These are phyloP conservation scores for Yamadazyma epiphylla DNA, from an alignment of 1,139 yeast species.

Conservation along the genomic window DNA sequence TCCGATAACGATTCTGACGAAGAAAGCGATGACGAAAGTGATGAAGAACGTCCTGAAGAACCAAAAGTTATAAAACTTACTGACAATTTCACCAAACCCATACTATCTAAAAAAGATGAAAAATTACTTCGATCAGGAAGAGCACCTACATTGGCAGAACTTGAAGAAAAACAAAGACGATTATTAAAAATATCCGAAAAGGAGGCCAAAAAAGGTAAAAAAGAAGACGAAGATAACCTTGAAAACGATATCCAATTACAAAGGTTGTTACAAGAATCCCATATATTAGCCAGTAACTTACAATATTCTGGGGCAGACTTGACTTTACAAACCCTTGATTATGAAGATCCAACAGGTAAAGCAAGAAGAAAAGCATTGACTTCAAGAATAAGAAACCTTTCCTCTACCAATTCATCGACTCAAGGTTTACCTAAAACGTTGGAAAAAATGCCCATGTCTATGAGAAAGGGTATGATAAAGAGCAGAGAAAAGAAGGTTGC, in stretches of 20 bases:
- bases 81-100: slow-evolving; percentile 18
- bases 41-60: slow-evolving; percentile 23
- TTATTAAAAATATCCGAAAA: slow-evolving; percentile 21
- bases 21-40: slow-evolving; percentile 10
- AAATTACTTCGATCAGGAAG: slow-evolving; percentile 36
- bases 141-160: slow-evolving; percentile 38
- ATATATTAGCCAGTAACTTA: slow-evolving; percentile 60
- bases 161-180: slow-evolving; percentile 17
- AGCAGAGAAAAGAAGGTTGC: slow-evolving; percentile 50
- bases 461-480: slow-evolving; percentile 78
- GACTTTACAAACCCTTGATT: slow-evolving; percentile 62
- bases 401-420: slow-evolving; percentile 47
- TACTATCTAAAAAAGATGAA: slow-evolving; percentile 26
- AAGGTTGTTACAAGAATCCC: slow-evolving; percentile 79
- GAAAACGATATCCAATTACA: slow-evolving; percentile 83
- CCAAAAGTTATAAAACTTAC: slow-evolving; percentile 37
- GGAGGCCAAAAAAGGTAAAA: slow-evolving; percentile 22
- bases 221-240: slow-evolving; percentile 50
- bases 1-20: slow-evolving; percentile 13
- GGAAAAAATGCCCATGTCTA: slow-evolving; percentile 83
- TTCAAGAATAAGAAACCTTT: slow-evolving; percentile 55
- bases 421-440: slow-evolving; percentile 40
- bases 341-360: slow-evolving; percentile 74
- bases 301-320: slow-evolving; percentile 74
- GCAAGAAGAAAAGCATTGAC: slow-evolving; percentile 73